Conservation (phyloP, 2,329 filamentous ascomycete genomes). For the Aspergillus ochraceus region DNA sequence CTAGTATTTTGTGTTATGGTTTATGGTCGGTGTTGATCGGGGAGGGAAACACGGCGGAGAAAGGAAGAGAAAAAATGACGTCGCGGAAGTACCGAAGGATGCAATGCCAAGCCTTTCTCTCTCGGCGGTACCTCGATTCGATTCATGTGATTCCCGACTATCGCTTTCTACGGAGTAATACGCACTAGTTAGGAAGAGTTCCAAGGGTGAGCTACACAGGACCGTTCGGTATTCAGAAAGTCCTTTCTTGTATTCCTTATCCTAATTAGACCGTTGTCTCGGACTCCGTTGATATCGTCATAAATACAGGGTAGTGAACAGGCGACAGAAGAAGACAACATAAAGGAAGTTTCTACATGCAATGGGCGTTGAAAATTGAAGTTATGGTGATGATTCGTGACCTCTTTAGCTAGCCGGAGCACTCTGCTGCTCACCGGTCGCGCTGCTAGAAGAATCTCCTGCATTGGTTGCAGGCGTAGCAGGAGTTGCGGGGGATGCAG, state of each 20-base stretch:
- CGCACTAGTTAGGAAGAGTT: no score
- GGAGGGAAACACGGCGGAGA: not conserved
- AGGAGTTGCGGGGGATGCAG: constrained; percentile 28
- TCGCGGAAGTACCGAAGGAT: not conserved
- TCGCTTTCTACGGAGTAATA: no score
- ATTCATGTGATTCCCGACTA: not conserved
- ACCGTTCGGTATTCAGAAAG: not conserved
- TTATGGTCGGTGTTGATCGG: no score
- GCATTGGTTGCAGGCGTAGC: constrained; percentile 14
- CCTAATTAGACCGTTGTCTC: not conserved
- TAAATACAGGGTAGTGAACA: constrained; percentile 28
- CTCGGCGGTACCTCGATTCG: not conserved
- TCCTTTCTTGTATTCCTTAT: not conserved
- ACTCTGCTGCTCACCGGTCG: constrained; percentile 28
- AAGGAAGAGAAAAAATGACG: not conserved
- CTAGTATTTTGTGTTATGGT: no score
- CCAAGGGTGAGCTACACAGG: not conserved
- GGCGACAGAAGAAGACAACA: not conserved
- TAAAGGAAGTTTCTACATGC: constrained; percentile 8
- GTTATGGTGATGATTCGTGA: not conserved
- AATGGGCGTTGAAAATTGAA: not conserved
- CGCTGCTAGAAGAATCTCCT: constrained; percentile 20
- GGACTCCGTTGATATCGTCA: constrained; percentile 2
- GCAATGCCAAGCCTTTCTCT: not conserved
- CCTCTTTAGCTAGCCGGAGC: constrained; percentile 29